Percentiles rank a stretch among this genome's conserved stretches.
phyloP scores from a whole-genome alignment of 169 alveolate species.

The Eimeria necatrix region DNA sequence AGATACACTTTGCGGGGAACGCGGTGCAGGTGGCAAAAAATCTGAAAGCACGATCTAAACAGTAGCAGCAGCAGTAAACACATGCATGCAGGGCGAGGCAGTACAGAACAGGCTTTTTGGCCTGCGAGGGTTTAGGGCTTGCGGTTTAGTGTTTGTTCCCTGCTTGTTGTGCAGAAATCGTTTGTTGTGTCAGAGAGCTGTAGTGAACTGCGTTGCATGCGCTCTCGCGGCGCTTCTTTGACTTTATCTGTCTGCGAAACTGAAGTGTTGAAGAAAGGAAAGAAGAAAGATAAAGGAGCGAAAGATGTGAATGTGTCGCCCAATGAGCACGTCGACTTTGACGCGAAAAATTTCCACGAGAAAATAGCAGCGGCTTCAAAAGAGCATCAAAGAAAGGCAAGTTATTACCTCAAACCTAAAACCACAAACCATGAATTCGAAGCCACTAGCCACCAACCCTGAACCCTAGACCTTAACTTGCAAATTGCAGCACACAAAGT shows the following conservation, averaged over 20 bases:
- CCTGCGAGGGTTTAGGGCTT: not conserved
- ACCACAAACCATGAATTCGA: not conserved
- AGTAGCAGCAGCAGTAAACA: too few species aligned
- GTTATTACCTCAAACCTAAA: not conserved
- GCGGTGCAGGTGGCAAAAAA: too few species aligned
- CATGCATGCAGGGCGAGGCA: too few species aligned
- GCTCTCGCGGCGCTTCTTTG: constrained; percentile 10
- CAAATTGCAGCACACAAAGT: not conserved
- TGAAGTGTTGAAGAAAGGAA: not conserved
- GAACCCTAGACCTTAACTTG: not conserved
- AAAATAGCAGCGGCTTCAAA: constrained; percentile 48
- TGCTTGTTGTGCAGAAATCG: constrained; percentile 64
- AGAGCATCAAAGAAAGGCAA: constrained; percentile 10
- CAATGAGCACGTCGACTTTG: constrained; percentile 56
- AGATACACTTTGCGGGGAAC: not conserved
- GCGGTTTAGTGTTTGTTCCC: not conserved
- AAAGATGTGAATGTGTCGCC: constrained; percentile 46
- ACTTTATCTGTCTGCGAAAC: not conserved
- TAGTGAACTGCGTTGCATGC: constrained; percentile 50
- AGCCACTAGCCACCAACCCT: not conserved
- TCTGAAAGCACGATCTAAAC: too few species aligned
- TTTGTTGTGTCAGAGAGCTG: constrained; percentile 72
- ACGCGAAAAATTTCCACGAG: constrained; percentile 27
- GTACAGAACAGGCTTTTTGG: too few species aligned
- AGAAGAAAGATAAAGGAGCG: not conserved